Evolutionary conservation across 768 basidiomycete species (phyloP), one percentile per base, ranked within the genome.

Genomic region (Podaxis mareebaensis): DNA sequence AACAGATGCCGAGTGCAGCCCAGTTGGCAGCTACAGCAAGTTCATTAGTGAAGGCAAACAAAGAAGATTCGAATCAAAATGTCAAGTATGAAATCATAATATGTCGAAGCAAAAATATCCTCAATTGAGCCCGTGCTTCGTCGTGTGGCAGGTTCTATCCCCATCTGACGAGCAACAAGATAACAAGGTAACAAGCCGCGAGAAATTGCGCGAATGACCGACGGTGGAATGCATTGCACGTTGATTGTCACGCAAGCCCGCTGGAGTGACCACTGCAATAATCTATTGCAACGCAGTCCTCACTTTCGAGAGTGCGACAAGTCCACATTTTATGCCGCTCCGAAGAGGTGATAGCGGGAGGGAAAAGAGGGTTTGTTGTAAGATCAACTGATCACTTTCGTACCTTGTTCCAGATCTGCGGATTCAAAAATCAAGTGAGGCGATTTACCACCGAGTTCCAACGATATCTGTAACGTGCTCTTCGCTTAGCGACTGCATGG

Each of bases 361-460:
- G 48, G 26, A 42, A 53, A 48, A 22, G 30, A 26, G 39, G 17
- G 13, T 10, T 33, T 6, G 40, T 26, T 20, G 20, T 20, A 40
- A 46, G 33, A 22, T n/a, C 22, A 59, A 28, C 24, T 36, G 38
- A 40, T 44, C n/a, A 51, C 38, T 53, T 28, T 64, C 78, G 66
- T 57, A 87, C 89, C 92, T 81, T 95, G 87, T 63, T 97, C 92
- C 63, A 97, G 77, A 74, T 98, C 90, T 40, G 96, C 95, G 46
- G 90, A 91, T 69, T 94, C 90, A 70, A 97, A 98, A 66, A 98
- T 79, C 64, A 99, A 78, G 67, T 93, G 88, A 17, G 92, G 92
- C 26, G 90, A 93, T 78, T 98, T 97, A 49, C 96, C 96, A 36
- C 96, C 95, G 4, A 99, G 85, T 74, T 99, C 96, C 55, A 99